phyloP scores from a whole-genome alignment of 2,329 filamentous ascomycete species.

The Tolypocladium tropicale region DNA sequence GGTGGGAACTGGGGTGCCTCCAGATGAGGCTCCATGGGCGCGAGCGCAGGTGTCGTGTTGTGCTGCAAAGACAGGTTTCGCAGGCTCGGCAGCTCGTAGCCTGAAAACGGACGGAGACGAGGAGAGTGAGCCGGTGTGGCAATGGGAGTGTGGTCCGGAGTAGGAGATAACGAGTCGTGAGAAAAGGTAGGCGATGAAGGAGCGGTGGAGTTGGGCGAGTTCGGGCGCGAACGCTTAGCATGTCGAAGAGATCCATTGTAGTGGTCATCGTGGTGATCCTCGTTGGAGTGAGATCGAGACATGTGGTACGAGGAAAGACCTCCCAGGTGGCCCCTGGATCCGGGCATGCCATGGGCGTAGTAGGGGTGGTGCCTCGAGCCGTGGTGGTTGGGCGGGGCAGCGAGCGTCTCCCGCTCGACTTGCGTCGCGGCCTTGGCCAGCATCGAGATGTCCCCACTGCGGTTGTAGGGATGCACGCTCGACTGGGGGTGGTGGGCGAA shows the following conservation, averaged over 20 bases:
- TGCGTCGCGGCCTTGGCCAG: constrained; percentile 51
- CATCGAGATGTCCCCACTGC: constrained; percentile 45
- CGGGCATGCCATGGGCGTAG: constrained; percentile 37
- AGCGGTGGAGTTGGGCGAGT: constrained; percentile 89
- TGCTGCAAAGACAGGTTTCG: constrained; percentile 50
- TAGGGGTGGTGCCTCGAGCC: constrained; percentile 43
- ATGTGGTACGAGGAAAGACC: constrained; percentile 86
- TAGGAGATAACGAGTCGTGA: constrained; percentile 89
- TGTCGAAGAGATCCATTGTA: constrained; percentile 59
- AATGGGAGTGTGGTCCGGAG: constrained; percentile 95
- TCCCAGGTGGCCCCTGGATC: constrained; percentile 53
- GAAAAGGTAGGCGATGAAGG: constrained; percentile 95
- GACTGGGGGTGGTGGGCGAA: constrained; percentile 45
- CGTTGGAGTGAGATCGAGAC: constrained; percentile 78
- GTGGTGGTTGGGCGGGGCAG: constrained; percentile 30
- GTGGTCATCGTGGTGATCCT: constrained; percentile 67
- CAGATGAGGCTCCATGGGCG: constrained; percentile 47
- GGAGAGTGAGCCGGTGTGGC: constrained; percentile 94
- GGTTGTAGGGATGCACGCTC: constrained; percentile 37
- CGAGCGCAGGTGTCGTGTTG: constrained; percentile 43
- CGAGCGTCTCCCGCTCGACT: constrained; percentile 47
- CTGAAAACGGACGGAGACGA: constrained; percentile 69
- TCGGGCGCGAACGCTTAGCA: constrained; percentile 82
- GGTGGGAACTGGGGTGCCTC: constrained; percentile 31
- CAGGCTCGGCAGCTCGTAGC: constrained; percentile 75